phyloP scores from a whole-genome alignment of 2,329 filamentous ascomycete genomes.

The Dryadomyces quercus-mongolicae region DNA sequence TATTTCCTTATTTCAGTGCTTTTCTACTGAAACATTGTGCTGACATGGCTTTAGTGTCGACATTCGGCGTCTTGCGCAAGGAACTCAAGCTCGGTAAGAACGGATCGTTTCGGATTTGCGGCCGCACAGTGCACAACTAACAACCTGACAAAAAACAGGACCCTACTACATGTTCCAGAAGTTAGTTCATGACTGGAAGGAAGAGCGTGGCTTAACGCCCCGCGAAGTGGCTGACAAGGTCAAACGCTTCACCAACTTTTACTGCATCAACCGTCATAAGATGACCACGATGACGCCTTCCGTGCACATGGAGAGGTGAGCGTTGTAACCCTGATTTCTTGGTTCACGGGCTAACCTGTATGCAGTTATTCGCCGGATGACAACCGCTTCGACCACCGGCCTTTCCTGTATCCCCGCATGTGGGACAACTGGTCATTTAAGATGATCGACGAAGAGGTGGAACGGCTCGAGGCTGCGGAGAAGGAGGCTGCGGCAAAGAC shows the following conservation, averaged over 20 bases:
- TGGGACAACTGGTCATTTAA: constrained; percentile 21
- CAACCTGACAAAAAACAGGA: background rate
- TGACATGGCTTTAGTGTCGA: constrained; percentile 9
- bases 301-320: constrained; percentile 27
- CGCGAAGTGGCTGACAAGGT: constrained; percentile 32
- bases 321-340: no score
- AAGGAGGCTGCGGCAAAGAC: constrained; percentile 1
- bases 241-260: constrained; percentile 37
- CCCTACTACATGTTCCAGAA: constrained; percentile 34
- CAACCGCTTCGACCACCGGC: constrained; percentile 27
- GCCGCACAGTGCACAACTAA: background rate
- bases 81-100: constrained; percentile 28
- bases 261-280: constrained; percentile 53
- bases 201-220: constrained; percentile 22
- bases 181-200: constrained; percentile 32
- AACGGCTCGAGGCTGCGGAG: constrained; percentile 15
- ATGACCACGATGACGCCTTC: constrained; percentile 49
- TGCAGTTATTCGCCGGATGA: constrained; percentile 26
- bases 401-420: constrained; percentile 24
- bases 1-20: background rate
- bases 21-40: background rate
- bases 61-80: constrained; percentile 27
- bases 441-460: constrained; percentile 20
- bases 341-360: background rate
- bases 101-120: background rate